phyloP scores from a whole-genome alignment of 176 grass and related monocot species.

The Oropetium thomaeum region DNA sequence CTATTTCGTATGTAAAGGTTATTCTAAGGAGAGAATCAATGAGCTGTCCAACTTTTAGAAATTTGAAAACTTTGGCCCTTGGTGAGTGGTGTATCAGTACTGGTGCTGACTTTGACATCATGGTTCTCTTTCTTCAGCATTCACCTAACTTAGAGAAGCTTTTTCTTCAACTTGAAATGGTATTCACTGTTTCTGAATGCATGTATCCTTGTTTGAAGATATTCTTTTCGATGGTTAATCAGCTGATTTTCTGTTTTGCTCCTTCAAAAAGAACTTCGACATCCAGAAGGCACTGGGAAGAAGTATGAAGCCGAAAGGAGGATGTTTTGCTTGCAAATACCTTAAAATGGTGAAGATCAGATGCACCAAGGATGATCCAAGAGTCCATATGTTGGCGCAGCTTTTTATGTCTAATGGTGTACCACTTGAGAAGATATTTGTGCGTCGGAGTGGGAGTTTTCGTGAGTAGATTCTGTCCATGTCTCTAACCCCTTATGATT shows the following conservation, averaged over 20 bases:
- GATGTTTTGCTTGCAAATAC: slow-evolving; percentile 38
- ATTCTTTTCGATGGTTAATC: neutral
- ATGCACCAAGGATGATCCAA: slow-evolving; percentile 33
- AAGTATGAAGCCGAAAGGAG: neutral
- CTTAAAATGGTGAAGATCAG: slow-evolving; percentile 41
- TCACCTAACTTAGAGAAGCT: slow-evolving; percentile 25
- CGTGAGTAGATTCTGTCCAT: slow-evolving; percentile 2
- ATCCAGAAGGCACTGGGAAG: slow-evolving; percentile 4
- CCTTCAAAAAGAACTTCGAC: slow-evolving; percentile 2
- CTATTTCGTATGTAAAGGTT: slow-evolving; percentile 21
- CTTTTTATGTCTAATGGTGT: slow-evolving; percentile 20
- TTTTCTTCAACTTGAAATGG: slow-evolving; percentile 29
- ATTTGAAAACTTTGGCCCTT: slow-evolving; percentile 38
- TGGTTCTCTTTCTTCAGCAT: slow-evolving; percentile 32
- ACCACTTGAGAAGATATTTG: slow-evolving; percentile 25
- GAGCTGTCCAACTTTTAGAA: slow-evolving; percentile 31
- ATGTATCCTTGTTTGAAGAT: neutral
- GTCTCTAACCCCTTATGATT: neutral
- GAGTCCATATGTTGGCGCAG: slow-evolving; percentile 38
- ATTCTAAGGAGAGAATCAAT: slow-evolving; percentile 24
- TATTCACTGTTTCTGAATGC: neutral
- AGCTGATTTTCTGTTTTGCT: slow-evolving; percentile 2
- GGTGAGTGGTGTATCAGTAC: slow-evolving; percentile 41
- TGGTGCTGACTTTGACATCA: slow-evolving; percentile 26
- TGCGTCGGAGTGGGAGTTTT: slow-evolving; percentile 17